phyloP scores from a whole-genome alignment of 768 basidiomycete species.

The Butyriboletus loyo region DNA sequence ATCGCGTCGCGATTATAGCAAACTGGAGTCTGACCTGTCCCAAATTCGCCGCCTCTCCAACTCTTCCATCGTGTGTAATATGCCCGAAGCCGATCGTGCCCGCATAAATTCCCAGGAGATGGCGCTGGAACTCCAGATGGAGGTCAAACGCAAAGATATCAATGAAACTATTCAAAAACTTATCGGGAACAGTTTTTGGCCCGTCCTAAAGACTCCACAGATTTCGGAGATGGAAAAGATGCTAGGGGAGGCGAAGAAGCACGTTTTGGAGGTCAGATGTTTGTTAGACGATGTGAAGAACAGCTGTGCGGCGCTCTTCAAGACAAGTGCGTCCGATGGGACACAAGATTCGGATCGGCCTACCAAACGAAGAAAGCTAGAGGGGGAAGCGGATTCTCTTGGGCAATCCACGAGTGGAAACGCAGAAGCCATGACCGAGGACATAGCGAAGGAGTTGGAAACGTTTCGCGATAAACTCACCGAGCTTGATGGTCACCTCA shows the following conservation, averaged over 20 bases:
- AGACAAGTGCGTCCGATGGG: conserved; percentile 10
- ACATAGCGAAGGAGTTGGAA: conserved; percentile 22
- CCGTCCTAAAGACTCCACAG: conserved; percentile 28
- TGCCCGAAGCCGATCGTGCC: conserved; percentile 26
- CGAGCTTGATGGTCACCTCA: conserved; percentile 27
- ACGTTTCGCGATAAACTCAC: conserved; percentile 28
- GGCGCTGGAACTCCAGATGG: conserved; percentile 21
- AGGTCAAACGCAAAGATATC: conserved; percentile 33
- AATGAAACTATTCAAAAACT: conserved; percentile 30
- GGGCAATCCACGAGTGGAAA: background rate
- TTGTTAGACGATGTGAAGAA: conserved; percentile 22
- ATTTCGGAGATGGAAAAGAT: conserved; percentile 24
- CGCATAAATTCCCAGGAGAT: conserved; percentile 24
- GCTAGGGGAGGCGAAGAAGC: conserved; percentile 25
- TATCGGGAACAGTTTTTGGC: conserved; percentile 40
- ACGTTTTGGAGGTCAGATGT: conserved; percentile 30
- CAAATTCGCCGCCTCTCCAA: conserved; percentile 23
- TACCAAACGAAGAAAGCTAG: conserved; percentile 26
- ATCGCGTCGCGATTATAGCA: conserved; percentile 32
- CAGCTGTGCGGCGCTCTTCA: conserved; percentile 22
- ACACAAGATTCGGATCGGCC: conserved; percentile 23
- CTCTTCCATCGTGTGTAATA: conserved; percentile 20
- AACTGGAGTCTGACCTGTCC: conserved; percentile 33
- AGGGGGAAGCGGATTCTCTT: conserved; percentile 2
- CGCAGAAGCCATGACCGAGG: background rate